Evolutionary conservation across 148 eudicot species (phyloP).

Genomic region (Hydrangea macrophylla): DNA sequence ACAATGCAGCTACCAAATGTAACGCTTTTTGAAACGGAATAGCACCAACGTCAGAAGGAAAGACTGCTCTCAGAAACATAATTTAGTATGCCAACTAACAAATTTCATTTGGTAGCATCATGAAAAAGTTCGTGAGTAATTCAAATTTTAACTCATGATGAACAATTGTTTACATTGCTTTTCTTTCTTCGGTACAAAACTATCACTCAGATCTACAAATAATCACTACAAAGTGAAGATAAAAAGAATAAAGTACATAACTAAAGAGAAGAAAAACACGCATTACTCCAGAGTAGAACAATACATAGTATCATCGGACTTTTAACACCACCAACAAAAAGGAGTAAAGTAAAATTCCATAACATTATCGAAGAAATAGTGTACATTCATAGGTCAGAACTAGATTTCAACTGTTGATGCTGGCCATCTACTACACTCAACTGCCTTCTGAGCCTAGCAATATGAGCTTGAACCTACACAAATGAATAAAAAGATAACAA

Average conservation of each 20-base stretch:
- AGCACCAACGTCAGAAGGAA: not conserved
- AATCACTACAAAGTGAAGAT: not conserved
- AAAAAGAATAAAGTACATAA: not conserved
- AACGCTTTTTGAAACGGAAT: not conserved
- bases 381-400: slow-evolving; percentile 39
- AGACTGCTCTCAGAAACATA: not conserved
- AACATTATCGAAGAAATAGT: slow-evolving; percentile 5
- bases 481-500: not conserved
- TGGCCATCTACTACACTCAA: slow-evolving; percentile 65
- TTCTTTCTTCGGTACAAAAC: not conserved
- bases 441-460: slow-evolving; percentile 72
- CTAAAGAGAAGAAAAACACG: not conserved
- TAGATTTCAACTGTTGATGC: slow-evolving; percentile 50
- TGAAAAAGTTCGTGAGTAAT: too few species aligned
- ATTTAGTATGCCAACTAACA: too few species aligned
- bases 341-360: not conserved
- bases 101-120: not conserved
- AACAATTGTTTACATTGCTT: not conserved
- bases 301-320: not conserved
- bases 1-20: not conserved
- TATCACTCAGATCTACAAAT: not conserved
- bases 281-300: not conserved
- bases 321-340: not conserved
- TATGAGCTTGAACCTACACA: slow-evolving; percentile 64
- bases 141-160: not conserved